These are phyloP conservation scores for Fagopyrum esculentum DNA, from an alignment of 148 eudicot species.

Conservation along the genomic window DNA sequence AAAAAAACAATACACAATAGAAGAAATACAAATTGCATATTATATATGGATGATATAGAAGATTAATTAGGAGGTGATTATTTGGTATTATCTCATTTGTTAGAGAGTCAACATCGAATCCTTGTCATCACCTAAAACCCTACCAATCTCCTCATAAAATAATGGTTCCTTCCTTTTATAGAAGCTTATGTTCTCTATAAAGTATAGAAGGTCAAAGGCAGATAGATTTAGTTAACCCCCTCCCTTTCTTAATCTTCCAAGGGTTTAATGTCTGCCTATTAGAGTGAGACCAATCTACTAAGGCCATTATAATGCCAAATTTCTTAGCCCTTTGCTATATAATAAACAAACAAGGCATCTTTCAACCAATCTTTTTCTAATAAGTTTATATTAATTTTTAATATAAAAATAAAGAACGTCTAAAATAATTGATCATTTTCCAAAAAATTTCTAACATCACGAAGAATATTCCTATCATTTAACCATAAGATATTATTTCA, in stretches of 20 bases:
- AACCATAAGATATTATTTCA: too few relatives aligned
- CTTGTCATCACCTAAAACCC: constrained; percentile 65
- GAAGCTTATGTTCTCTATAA: constrained; percentile 25
- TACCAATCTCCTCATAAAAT: constrained; percentile 26
- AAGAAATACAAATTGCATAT: constrained; percentile 3
- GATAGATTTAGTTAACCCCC: not conserved
- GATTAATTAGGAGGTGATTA: constrained; percentile 35
- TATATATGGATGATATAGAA: not conserved
- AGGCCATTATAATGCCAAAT: constrained; percentile 2
- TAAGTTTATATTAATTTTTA: too few relatives aligned
- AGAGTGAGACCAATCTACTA: not conserved
- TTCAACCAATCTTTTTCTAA: not conserved
- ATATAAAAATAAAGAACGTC: too few relatives aligned
- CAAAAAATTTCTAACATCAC: not conserved
- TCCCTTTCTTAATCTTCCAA: not conserved
- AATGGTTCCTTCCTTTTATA: constrained; percentile 48
- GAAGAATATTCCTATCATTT: too few relatives aligned
- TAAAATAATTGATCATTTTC: not conserved
- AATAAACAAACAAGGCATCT: not conserved
- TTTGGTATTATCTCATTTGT: constrained; percentile 65
- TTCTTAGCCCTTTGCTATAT: not conserved
- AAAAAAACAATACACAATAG: constrained; percentile 17
- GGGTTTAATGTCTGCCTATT: constrained; percentile 4
- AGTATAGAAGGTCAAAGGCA: constrained; percentile 15
- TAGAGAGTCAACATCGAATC: constrained; percentile 74